Evolutionary conservation across 2,329 filamentous ascomycete genomes (phyloP).

Genomic region (Diaporthe longicolla): DNA sequence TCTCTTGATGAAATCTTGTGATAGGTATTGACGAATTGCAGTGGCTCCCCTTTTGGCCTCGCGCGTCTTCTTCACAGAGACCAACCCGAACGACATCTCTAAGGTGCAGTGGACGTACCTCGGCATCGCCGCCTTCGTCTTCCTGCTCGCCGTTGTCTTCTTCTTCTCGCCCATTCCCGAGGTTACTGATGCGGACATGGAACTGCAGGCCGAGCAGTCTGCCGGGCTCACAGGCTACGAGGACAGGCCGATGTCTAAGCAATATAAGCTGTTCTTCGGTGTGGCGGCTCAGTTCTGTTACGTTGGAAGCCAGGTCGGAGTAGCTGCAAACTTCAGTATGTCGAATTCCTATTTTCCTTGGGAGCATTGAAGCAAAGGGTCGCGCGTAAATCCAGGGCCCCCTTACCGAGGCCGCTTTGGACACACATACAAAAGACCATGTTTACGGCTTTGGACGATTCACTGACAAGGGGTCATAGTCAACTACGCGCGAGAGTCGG

Average conservation of each 20-base stretch:
- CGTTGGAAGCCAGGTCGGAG: conserved; percentile 76
- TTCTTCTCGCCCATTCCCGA: conserved; percentile 77
- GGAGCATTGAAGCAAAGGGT: neutral
- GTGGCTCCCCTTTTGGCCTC: conserved; percentile 79
- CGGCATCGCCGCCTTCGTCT: conserved; percentile 78
- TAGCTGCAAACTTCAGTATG: conserved; percentile 72
- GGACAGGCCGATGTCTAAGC: conserved; percentile 74
- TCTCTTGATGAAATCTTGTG: neutral
- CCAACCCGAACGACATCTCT: conserved; percentile 67
- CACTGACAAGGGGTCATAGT: conserved; percentile 49
- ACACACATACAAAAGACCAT: no score
- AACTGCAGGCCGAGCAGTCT: conserved; percentile 67
- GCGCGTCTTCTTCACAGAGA: conserved; percentile 77
- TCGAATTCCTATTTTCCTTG: neutral
- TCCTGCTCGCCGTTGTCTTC: conserved; percentile 73
- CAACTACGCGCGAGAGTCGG: conserved; percentile 75
- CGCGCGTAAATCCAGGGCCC: neutral
- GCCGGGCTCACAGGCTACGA: conserved; percentile 62
- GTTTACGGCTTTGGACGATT: neutral
- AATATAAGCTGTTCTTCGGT: conserved; percentile 81
- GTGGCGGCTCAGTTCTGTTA: conserved; percentile 83
- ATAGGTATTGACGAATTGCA: neutral
- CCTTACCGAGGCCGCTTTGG: neutral
- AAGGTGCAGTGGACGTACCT: conserved; percentile 83
- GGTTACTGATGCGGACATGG: conserved; percentile 78